Base-by-base conservation (phyloP, 805 yeast species). In the Teunomyces kruisii region DNA sequence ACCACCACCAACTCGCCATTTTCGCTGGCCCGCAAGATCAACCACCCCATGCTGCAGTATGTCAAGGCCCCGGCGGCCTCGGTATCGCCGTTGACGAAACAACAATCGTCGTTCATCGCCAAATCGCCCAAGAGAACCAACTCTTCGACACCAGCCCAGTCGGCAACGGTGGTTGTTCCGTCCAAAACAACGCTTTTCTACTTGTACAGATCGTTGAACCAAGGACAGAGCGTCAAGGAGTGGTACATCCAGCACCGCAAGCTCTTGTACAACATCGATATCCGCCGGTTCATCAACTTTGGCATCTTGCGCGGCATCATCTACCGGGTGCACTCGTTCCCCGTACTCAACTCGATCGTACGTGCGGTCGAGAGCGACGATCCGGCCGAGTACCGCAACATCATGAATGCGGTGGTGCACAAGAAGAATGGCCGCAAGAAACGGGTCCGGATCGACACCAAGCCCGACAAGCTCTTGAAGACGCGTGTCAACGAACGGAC, bases 221-320 rank as follows among this genome's bases (percentile, higher is more conserved):
- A 86, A 50, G 94, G 96, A 1, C 80, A 78, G 33, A 76, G 88
- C 0, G 72, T 94, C 9, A 81, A 81, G 49, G 88, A 85, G 17
- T 95, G 99, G 98, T 88, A 81, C 59, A 56, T 75, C 19, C 86
- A 81, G 47, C 84, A 94, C 57, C 71, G 70, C 32, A 76, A 77
- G 39, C 65, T 68, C 3, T 67, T 94, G 13, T 62, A 68, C 22
- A 76, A 81, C 50, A 80, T 95, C 33, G 99, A 94, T 62, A 72
- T 94, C 3, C 74, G 98, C 50, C 70, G 96, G 44, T 88, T 94
- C 54, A 71, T 94, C 15, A 81, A 90, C 14, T 94, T 91, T 71
- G 99, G 99, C 1, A 76, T 88, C 2, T 70, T 88, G 17, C 78
- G 89, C 49, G 89, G 96, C 0, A 57, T 94, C 5, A 84, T 95